Conservation (phyloP, 257 asterid genomes). For the Parsonsia alboflavescens region DNA sequence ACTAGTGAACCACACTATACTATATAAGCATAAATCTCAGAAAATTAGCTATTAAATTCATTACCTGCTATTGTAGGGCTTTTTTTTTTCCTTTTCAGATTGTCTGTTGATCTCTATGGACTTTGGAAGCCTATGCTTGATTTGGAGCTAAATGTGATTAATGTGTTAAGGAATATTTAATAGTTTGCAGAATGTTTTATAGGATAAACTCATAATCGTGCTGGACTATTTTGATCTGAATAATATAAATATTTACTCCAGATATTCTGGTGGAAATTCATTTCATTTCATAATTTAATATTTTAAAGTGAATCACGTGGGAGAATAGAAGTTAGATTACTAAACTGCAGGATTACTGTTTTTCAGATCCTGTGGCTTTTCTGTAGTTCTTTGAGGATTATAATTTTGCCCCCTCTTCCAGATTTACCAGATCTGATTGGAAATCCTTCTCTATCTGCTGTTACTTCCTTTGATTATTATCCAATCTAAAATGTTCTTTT, state of each 20-base stretch:
- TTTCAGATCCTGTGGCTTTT: background rate
- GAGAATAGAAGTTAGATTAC: background rate
- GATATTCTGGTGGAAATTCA: background rate
- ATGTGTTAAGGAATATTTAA: background rate
- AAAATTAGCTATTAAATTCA: background rate
- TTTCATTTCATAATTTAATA: background rate
- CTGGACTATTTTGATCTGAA: background rate
- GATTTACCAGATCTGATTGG: background rate
- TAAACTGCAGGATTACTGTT: background rate
- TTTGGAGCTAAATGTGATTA: background rate
- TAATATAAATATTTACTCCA: background rate
- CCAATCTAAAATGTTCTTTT: background rate
- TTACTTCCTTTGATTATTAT: background rate
- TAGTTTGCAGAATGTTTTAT: background rate
- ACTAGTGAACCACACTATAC: background rate
- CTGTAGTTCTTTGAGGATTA: background rate
- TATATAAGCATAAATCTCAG: background rate
- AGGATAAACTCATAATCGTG: background rate
- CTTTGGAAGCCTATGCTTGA: background rate
- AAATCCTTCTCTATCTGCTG: background rate
- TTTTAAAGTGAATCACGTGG: background rate
- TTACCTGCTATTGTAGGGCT: background rate
- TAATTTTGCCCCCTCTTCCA: background rate
- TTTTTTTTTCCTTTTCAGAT: background rate
- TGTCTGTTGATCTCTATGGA: background rate